A percentile compares a stretch with the other conserved stretches of the same genome.
These are phyloP conservation scores for Erodium chrysanthum DNA, from an alignment of 441 rosid genomes.

Conservation along the genomic window DNA sequence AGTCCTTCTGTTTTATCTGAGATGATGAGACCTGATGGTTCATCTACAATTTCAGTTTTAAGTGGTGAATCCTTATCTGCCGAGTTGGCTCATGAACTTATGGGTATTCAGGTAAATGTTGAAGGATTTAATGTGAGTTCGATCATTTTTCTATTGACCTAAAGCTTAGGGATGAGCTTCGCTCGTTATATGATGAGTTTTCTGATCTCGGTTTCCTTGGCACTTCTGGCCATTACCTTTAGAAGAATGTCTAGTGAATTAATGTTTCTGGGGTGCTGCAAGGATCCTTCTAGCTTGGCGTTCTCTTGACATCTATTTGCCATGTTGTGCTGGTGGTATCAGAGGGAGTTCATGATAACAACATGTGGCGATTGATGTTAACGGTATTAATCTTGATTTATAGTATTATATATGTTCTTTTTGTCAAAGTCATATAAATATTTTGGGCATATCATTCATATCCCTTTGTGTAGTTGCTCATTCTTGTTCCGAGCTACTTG, in stretches of 20 bases:
- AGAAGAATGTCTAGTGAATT: conserved; percentile 20
- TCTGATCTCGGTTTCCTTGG: background rate
- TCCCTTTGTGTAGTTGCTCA: background rate
- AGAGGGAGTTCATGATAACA: conserved; percentile 59
- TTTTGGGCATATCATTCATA: background rate
- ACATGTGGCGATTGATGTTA: conserved; percentile 53
- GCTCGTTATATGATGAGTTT: background rate
- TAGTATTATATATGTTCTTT: background rate
- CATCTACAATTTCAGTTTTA: conserved; percentile 53
- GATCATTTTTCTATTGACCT: background rate
- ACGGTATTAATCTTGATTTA: conserved; percentile 36
- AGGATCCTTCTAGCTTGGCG: conserved; percentile 65
- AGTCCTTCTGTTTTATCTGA: conserved; percentile 69
- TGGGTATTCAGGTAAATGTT: conserved; percentile 58
- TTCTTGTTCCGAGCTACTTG: background rate
- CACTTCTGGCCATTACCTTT: conserved; percentile 12
- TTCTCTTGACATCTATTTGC: conserved; percentile 65
- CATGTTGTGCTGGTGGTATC: conserved; percentile 68
- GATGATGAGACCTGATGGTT: conserved; percentile 67
- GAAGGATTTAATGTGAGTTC: conserved; percentile 2
- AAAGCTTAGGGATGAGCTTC: background rate
- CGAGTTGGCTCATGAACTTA: conserved; percentile 73
- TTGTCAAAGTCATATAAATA: background rate
- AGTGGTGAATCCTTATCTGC: conserved; percentile 57
- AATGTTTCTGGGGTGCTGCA: conserved; percentile 32